Percentiles rank a stretch among this genome's conserved stretches.
These are phyloP conservation scores for Pulchroboletus neoregius DNA, from an alignment of 1,284 basidiomycete genomes.

Conservation along the genomic window DNA sequence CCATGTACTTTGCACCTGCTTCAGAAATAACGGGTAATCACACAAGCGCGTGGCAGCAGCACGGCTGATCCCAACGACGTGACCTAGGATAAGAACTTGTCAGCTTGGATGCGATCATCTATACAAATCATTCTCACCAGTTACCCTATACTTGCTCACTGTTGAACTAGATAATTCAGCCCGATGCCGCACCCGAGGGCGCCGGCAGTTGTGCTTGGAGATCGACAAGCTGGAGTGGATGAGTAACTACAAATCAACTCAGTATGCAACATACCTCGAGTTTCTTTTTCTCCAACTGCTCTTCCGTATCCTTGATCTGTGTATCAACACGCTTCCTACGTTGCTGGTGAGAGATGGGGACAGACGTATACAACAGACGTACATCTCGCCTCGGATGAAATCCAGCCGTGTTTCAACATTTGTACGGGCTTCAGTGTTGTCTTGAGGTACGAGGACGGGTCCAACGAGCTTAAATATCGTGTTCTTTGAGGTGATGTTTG, in stretches of 20 bases:
- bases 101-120: not conserved
- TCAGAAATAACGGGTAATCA: not conserved
- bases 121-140: not conserved
- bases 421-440: constrained; percentile 80
- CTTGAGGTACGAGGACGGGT: constrained; percentile 88
- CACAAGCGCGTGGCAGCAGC: not conserved
- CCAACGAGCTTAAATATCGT: constrained; percentile 91
- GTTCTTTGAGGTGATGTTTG: constrained; percentile 71
- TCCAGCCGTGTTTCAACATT: constrained; percentile 92
- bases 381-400: constrained; percentile 92
- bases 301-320: constrained; percentile 73
- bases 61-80: not conserved
- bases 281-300: constrained; percentile 75
- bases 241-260: constrained; percentile 10
- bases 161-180: constrained; percentile 2
- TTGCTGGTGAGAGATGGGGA: constrained; percentile 6
- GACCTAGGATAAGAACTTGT: not conserved
- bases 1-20: not conserved
- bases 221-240: constrained; percentile 52
- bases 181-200: constrained; percentile 8
- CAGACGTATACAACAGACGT: constrained; percentile 30
- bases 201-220: constrained; percentile 55
- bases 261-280: constrained; percentile 51
- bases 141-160: not conserved
- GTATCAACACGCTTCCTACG: constrained; percentile 75